Evolutionary conservation across 306 rosid species (phyloP).

Genomic region (Vigna mungo): DNA sequence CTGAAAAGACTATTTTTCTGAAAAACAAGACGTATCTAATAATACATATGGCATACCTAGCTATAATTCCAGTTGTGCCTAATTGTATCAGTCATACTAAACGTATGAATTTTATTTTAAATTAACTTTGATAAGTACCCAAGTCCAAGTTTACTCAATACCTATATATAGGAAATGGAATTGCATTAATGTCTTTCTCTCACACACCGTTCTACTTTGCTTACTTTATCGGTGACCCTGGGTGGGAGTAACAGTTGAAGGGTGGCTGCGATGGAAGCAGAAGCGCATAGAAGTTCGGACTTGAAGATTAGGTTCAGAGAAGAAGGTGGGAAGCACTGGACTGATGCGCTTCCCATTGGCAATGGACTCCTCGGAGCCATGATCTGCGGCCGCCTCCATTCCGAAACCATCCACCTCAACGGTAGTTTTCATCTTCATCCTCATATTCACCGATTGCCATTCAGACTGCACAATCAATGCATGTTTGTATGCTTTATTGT

Average conservation of each 20-base stretch:
- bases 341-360: conserved; percentile 80
- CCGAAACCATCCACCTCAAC: conserved; percentile 73
- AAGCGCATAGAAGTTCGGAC: neutral
- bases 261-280: neutral
- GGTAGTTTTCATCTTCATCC: conserved; percentile 37
- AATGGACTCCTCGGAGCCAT: conserved; percentile 89
- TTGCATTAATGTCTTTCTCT: no score
- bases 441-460: no score
- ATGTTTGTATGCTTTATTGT: no score
- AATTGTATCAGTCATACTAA: no score
- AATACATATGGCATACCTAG: no score
- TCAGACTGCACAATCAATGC: no score
- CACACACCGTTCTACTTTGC: no score
- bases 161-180: no score
- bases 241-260: no score
- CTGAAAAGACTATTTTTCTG: neutral
- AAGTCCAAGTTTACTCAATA: neutral
- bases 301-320: conserved; percentile 63
- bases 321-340: conserved; percentile 75
- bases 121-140: neutral
- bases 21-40: no score
- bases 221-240: no score
- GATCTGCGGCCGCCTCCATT: conserved; percentile 71
- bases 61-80: no score
- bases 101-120: neutral